These are phyloP conservation scores for Terfezia boudieri DNA, from an alignment of 495 filamentous ascomycete genomes.

Conservation along the genomic window DNA sequence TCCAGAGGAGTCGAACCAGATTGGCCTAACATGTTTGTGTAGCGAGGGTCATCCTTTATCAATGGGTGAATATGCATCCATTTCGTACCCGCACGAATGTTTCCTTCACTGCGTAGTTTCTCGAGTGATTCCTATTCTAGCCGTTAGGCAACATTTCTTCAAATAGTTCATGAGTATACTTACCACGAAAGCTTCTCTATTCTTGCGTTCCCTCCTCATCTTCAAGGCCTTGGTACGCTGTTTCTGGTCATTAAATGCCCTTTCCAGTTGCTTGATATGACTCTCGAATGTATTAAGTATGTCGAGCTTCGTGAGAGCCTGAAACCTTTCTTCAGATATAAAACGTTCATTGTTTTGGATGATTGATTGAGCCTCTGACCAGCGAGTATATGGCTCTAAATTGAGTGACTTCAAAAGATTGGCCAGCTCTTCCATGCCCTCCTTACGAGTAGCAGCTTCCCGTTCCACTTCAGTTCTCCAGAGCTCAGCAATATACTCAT, in stretches of 20 bases:
- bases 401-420: slow-evolving; percentile 62
- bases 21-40: slow-evolving; percentile 66
- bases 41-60: slow-evolving; percentile 63
- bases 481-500: slow-evolving; percentile 74
- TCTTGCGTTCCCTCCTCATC: slow-evolving; percentile 59
- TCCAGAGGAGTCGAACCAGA: slow-evolving; percentile 78
- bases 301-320: slow-evolving; percentile 66
- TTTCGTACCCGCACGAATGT: slow-evolving; percentile 74
- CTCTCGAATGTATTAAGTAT: slow-evolving; percentile 83
- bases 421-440: slow-evolving; percentile 67
- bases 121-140: slow-evolving; percentile 33
- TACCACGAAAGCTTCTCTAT: slow-evolving; percentile 52
- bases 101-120: slow-evolving; percentile 49
- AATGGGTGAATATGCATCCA: slow-evolving; percentile 67
- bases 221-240: slow-evolving; percentile 68
- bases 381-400: slow-evolving; percentile 82
- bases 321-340: slow-evolving; percentile 70
- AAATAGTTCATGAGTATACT: neutral
- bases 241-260: slow-evolving; percentile 65
- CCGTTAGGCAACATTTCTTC: neutral
- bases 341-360: slow-evolving; percentile 63
- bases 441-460: slow-evolving; percentile 47
- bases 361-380: slow-evolving; percentile 69
- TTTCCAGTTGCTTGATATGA: slow-evolving; percentile 79
- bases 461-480: slow-evolving; percentile 54